These are phyloP conservation scores for Globisporangium sylvaticum DNA, from an alignment of 352 stramenopile genomes.

Conservation along the genomic window DNA sequence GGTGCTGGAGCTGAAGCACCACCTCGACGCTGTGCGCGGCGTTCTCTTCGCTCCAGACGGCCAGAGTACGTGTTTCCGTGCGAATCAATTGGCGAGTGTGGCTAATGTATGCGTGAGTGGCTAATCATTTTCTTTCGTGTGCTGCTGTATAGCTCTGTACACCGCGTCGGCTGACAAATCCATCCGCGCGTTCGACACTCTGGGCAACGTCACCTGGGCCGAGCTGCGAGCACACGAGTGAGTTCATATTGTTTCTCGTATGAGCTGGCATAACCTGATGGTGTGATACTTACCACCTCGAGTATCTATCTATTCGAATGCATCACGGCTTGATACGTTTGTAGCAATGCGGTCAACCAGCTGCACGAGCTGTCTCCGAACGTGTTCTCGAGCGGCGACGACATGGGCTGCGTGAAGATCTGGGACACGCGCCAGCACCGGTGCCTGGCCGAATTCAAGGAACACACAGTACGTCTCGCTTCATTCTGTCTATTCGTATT, in stretches of 20 bases:
- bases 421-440: conserved; percentile 84
- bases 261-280: background rate
- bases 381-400: conserved; percentile 73
- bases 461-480: conserved; percentile 68
- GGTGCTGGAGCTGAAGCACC: conserved; percentile 70
- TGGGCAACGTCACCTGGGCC: conserved; percentile 72
- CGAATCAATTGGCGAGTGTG: background rate
- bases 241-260: background rate
- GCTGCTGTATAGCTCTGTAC: conserved; percentile 51
- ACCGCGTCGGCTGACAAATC: conserved; percentile 75
- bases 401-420: conserved; percentile 83
- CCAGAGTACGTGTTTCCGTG: conserved; percentile 43
- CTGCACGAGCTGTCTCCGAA: conserved; percentile 68
- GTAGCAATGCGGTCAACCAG: conserved; percentile 63
- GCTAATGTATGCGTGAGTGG: too few relatives aligned
- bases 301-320: too few relatives aligned
- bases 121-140: too few relatives aligned
- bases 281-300: background rate
- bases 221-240: conserved; percentile 77
- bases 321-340: background rate
- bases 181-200: conserved; percentile 78
- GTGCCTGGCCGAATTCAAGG: conserved; percentile 89
- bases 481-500: background rate
- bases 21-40: conserved; percentile 64
- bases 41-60: conserved; percentile 75